Percentiles rank a stretch among this genome's conserved stretches.
Evolutionary conservation across 2,329 filamentous ascomycete genomes (phyloP).

Genomic region (Bipolaris gigantea): DNA sequence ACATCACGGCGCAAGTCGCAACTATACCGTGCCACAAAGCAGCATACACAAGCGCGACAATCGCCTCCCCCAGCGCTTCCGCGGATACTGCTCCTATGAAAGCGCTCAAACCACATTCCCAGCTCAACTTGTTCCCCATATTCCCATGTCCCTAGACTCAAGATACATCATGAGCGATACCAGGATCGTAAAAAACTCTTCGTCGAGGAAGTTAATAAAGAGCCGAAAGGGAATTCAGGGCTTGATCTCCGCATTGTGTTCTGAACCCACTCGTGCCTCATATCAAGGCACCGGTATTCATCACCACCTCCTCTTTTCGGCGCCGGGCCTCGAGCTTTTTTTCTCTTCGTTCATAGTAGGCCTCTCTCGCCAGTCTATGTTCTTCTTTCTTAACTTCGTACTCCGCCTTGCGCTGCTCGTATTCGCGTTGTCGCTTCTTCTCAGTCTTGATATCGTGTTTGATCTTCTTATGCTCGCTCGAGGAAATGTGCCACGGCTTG

Average conservation of each 20-base stretch:
- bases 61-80: too few relatives aligned
- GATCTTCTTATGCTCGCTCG: conserved; percentile 49
- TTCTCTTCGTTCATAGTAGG: conserved; percentile 35
- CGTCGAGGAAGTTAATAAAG: background rate
- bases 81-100: too few relatives aligned
- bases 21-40: too few relatives aligned
- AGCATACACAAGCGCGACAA: too few relatives aligned
- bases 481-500: conserved; percentile 56
- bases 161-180: too few relatives aligned
- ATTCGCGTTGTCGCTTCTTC: conserved; percentile 43
- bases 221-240: background rate
- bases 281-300: conserved; percentile 48
- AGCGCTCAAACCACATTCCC: too few relatives aligned
- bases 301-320: conserved; percentile 48
- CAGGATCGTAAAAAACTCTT: too few relatives aligned
- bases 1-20: too few relatives aligned
- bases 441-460: conserved; percentile 45
- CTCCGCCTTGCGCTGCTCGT: conserved; percentile 39
- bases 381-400: conserved; percentile 39
- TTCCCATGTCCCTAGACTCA: too few relatives aligned
- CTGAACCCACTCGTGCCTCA: conserved; percentile 5
- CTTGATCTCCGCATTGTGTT: too few relatives aligned
- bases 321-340: conserved; percentile 49
- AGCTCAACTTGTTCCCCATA: too few relatives aligned
- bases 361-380: conserved; percentile 36